phyloP scores from a whole-genome alignment of 768 basidiomycete genomes.

The Naganishia friedmannii region DNA sequence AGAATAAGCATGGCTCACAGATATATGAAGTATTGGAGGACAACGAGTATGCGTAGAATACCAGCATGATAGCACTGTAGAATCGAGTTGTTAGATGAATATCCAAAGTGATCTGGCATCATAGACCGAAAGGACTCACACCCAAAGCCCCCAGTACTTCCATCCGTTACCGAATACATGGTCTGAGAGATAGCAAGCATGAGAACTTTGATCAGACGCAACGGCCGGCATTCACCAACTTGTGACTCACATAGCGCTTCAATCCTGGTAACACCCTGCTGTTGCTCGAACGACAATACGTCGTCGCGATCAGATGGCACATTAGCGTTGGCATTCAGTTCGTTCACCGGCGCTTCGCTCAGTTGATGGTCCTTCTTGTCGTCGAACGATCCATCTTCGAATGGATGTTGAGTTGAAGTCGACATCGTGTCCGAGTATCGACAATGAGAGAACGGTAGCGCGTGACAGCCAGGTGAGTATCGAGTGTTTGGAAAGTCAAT shows the following conservation, averaged over 20 bases:
- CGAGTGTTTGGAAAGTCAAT: neutral
- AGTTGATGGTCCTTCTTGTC: slow-evolving; percentile 6
- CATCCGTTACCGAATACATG: slow-evolving; percentile 42
- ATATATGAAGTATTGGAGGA: slow-evolving; percentile 29
- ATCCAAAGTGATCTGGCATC: neutral
- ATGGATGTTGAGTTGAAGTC: slow-evolving; percentile 1
- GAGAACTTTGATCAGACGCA: neutral
- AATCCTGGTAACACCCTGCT: slow-evolving; percentile 42
- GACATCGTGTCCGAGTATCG: neutral
- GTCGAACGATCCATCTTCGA: slow-evolving; percentile 4
- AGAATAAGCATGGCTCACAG: slow-evolving; percentile 15
- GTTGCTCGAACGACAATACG: slow-evolving; percentile 31
- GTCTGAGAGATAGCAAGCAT: slow-evolving; percentile 32
- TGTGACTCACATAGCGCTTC: slow-evolving; percentile 44
- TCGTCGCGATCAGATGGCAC: neutral
- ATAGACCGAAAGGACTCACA: slow-evolving; percentile 4
- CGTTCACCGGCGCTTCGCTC: slow-evolving; percentile 6
- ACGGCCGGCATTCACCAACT: neutral
- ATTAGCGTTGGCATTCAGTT: neutral
- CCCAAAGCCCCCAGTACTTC: slow-evolving; percentile 40
- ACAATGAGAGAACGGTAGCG: too few species aligned
- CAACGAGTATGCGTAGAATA: slow-evolving; percentile 39
- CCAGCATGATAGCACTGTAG: slow-evolving; percentile 34
- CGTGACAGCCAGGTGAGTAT: too few species aligned
- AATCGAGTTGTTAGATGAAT: neutral